Evolutionary conservation across 2,329 filamentous ascomycete species (phyloP), one percentile per base, ranked within the genome.

Genomic region (Apiospora rasikravindrae): DNA sequence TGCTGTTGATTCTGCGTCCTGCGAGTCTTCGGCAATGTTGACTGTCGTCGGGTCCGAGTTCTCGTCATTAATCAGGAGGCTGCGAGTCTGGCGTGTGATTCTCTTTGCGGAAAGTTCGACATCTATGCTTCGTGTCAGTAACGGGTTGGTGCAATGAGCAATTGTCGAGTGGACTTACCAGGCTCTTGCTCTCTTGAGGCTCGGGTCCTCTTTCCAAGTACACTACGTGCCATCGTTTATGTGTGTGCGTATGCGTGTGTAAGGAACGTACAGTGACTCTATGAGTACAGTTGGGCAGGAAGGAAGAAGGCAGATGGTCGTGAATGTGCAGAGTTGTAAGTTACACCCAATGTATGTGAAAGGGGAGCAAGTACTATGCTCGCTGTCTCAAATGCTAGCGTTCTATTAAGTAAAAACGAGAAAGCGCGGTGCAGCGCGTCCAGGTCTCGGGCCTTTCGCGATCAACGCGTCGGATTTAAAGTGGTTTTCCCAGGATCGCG

Each of bases 41-140:
- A 73, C 73, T 78, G 81, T 74, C 73, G 89, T 87, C 2, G 89
- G 89, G 71, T 92, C 90, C 74, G 88, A 84, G 75, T 94, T 93
- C 81, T 95, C 92, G 76, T 93, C 89, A 76, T 92, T 90, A 77
- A 88, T 86, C 29, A 79, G 77, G 74, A 78, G 81, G 74, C 78
- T 83, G 74, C 81, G 84, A 72, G 81, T 84, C 57, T 82, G 80
- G 37, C 85, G 83, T 74, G 87, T 84, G 69, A 84, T 81, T 74
- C 85, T 83, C 75, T 89, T 90, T 53, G 81, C 76, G 57, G 86
- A 84, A 45, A 81, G 77, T 42, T 80, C 76, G 49, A 79, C 79
- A 69, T 80, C 78, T 79, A 40, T 42, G 16, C 24, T 53, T n/a
- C 24, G 40, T 7, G 69, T 49, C 29, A 73, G 80, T 77, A 29